phyloP scores from a whole-genome alignment of 2,329 filamentous ascomycete species.

The Microcyclosporella mali region DNA sequence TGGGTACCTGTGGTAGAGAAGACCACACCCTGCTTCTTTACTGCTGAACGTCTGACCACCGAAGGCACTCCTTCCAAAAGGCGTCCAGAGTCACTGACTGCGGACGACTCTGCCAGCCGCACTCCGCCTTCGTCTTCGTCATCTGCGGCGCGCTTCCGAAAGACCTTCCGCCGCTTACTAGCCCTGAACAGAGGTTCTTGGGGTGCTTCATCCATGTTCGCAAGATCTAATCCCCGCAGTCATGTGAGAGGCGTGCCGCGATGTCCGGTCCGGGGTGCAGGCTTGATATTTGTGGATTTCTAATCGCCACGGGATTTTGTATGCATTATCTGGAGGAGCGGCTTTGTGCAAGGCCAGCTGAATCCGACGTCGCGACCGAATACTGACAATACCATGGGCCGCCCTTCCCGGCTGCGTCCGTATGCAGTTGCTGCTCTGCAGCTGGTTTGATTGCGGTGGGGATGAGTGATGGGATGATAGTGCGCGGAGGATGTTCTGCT shows the following conservation, averaged over 20 bases:
- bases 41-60: conserved; percentile 11
- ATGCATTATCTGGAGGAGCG: no score
- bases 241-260: background rate
- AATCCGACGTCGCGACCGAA: background rate
- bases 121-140: conserved; percentile 14
- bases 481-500: no score
- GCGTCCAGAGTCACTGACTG: background rate
- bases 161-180: conserved; percentile 46
- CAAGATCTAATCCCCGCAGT: background rate
- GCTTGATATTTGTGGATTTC: background rate
- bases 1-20: conserved; percentile 18
- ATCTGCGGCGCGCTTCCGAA: conserved; percentile 39
- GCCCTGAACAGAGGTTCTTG: conserved; percentile 39
- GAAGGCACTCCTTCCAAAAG: background rate
- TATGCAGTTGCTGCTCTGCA: no score
- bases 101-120: background rate
- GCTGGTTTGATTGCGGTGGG: no score
- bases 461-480: no score
- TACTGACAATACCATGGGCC: background rate
- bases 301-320: background rate
- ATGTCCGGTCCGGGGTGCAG: background rate
- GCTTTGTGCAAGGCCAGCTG: no score
- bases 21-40: conserved; percentile 26
- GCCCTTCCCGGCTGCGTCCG: no score
- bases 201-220: background rate